These are phyloP conservation scores for Acephala macrosclerotiorum DNA, from an alignment of 2,329 filamentous ascomycete genomes.

Conservation along the genomic window DNA sequence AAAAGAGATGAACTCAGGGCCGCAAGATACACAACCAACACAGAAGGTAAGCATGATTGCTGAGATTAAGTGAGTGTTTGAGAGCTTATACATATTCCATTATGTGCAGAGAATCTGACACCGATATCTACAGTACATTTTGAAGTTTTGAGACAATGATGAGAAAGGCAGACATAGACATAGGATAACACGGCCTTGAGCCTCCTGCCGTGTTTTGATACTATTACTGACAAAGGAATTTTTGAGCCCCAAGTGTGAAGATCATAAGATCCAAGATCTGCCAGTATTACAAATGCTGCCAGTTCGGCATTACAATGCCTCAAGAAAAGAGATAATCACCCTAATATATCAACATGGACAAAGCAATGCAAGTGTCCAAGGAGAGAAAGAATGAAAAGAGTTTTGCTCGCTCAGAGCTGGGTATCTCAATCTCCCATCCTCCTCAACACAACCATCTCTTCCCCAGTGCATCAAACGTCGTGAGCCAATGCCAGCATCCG, in stretches of 20 bases:
- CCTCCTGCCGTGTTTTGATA: constrained; percentile 11
- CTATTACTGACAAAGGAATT: constrained; percentile 34
- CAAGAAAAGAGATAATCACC: constrained; percentile 25
- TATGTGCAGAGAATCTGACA: constrained; percentile 1
- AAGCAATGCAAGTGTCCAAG: constrained; percentile 26
- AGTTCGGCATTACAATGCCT: constrained; percentile 32
- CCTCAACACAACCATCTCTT: constrained; percentile 17
- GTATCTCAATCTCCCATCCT: constrained; percentile 35
- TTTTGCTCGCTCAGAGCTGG: constrained; percentile 37
- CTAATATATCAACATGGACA: constrained; percentile 29
- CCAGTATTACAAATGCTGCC: constrained; percentile 41
- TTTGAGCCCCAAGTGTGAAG: constrained; percentile 21
- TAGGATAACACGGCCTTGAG: constrained; percentile 1
- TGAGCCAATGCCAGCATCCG: constrained; percentile 34
- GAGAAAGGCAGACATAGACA: neutral
- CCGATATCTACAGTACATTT: constrained; percentile 10
- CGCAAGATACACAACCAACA: neutral
- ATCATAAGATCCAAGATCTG: constrained; percentile 27
- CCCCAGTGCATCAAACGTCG: constrained; percentile 28
- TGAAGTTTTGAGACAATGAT: neutral
- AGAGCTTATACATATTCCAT: neutral
- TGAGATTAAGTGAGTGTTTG: neutral
- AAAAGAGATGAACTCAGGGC: neutral
- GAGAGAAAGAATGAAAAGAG: constrained; percentile 34
- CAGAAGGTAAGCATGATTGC: too few relatives aligned